These are phyloP conservation scores for Gastrolobium villosum DNA, from an alignment of 306 rosid genomes.

Conservation along the genomic window DNA sequence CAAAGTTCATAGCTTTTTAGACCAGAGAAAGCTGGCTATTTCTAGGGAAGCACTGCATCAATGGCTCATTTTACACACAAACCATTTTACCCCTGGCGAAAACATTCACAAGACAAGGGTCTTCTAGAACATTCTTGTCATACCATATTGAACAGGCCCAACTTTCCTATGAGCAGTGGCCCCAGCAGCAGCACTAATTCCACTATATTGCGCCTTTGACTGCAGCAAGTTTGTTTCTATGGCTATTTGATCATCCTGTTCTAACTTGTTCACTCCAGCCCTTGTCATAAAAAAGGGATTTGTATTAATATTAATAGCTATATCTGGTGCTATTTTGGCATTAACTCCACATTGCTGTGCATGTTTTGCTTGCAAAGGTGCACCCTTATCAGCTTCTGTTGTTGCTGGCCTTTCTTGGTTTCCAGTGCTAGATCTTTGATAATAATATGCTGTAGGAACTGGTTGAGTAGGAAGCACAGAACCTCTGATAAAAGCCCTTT, in stretches of 20 bases:
- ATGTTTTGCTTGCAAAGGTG: constrained; percentile 66
- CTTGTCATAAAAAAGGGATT: constrained; percentile 94
- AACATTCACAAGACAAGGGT: neutral
- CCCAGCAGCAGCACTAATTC: constrained; percentile 63
- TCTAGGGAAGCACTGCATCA: constrained; percentile 37
- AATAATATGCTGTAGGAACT: constrained; percentile 70
- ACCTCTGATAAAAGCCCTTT: constrained; percentile 74
- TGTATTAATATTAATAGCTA: constrained; percentile 76
- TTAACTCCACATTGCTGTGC: constrained; percentile 68
- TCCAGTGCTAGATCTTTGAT: constrained; percentile 66
- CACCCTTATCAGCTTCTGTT: constrained; percentile 60
- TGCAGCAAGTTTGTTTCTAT: constrained; percentile 76
- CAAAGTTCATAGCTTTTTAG: constrained; percentile 40
- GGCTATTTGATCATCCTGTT: constrained; percentile 67
- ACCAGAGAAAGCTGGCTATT: constrained; percentile 48
- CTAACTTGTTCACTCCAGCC: constrained; percentile 72
- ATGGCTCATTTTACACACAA: constrained; percentile 47
- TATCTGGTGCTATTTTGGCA: constrained; percentile 74
- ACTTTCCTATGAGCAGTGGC: constrained; percentile 74
- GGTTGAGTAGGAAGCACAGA: constrained; percentile 71
- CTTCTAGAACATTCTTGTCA: constrained; percentile 77
- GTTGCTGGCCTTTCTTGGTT: constrained; percentile 64
- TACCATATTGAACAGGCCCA: constrained; percentile 77
- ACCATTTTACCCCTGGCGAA: constrained; percentile 37
- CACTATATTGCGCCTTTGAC: constrained; percentile 73